phyloP scores from a whole-genome alignment of 805 yeast genomes.

The Tetrapisispora taiwanensis region DNA sequence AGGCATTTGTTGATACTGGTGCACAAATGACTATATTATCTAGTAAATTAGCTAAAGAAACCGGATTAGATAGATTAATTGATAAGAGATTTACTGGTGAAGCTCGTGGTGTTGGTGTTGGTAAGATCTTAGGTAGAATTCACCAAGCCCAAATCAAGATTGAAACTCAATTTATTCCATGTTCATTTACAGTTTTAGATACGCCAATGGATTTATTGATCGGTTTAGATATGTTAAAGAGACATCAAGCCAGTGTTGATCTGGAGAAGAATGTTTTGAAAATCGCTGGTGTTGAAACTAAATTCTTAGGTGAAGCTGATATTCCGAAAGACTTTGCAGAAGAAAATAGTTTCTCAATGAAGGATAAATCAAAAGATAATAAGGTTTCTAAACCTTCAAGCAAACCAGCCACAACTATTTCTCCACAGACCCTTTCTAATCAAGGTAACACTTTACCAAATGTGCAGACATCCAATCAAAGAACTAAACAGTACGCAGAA shows the following conservation, averaged over 20 bases:
- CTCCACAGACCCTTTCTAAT: neutral
- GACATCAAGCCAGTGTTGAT: constrained; percentile 79
- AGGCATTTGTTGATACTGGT: constrained; percentile 94
- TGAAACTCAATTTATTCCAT: constrained; percentile 53
- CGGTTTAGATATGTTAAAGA: constrained; percentile 85
- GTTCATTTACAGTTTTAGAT: constrained; percentile 65
- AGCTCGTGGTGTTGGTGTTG: constrained; percentile 85
- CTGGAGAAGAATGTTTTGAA: constrained; percentile 52
- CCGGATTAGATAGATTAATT: constrained; percentile 60
- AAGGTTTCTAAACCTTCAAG: neutral
- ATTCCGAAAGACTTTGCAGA: constrained; percentile 35
- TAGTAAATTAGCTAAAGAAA: constrained; percentile 60
- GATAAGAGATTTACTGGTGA: constrained; percentile 74
- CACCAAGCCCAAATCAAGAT: constrained; percentile 82
- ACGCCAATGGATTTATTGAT: constrained; percentile 54
- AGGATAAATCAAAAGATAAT: constrained; percentile 1
- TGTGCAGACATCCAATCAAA: neutral
- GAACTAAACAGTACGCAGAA: constrained; percentile 26
- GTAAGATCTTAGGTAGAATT: constrained; percentile 68
- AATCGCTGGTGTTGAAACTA: constrained; percentile 64
- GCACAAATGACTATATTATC: constrained; percentile 85
- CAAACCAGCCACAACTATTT: neutral
- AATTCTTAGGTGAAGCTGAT: constrained; percentile 65
- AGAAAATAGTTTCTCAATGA: neutral
- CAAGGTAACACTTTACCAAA: neutral